Conservation (phyloP, 371 early-diverging fungal species). For the Polyrhizophydium stewartii region DNA sequence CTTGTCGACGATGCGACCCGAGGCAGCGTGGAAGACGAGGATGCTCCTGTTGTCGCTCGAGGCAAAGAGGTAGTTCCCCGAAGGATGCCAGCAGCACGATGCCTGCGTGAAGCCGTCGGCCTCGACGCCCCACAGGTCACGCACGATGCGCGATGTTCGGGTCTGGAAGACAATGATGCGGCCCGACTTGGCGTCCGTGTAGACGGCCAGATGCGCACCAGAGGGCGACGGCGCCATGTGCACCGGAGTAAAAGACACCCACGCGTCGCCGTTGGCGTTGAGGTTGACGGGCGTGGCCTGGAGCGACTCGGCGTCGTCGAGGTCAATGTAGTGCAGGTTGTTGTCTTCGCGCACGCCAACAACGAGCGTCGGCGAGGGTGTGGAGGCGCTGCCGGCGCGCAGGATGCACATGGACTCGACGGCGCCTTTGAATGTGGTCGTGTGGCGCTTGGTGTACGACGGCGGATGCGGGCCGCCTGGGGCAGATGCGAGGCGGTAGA, state of each 20-base stretch:
- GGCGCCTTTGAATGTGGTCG: constrained; percentile 42
- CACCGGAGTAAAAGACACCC: constrained; percentile 78
- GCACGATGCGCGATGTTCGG: constrained; percentile 44
- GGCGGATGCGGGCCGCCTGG: neutral
- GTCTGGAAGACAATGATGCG: constrained; percentile 62
- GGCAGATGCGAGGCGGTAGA: constrained; percentile 39
- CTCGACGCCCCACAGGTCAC: constrained; percentile 62
- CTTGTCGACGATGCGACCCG: constrained; percentile 39
- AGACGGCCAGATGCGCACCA: constrained; percentile 55
- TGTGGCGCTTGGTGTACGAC: neutral
- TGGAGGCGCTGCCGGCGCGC: constrained; percentile 1
- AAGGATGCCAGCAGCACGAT: constrained; percentile 59
- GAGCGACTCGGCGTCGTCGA: constrained; percentile 23
- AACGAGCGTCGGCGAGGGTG: constrained; percentile 37
- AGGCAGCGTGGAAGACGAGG: constrained; percentile 57
- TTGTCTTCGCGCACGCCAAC: constrained; percentile 68
- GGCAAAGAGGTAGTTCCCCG: constrained; percentile 62
- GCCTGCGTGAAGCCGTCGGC: constrained; percentile 57
- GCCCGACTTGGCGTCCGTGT: constrained; percentile 68
- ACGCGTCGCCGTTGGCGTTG: constrained; percentile 74
- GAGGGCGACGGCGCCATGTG: constrained; percentile 54
- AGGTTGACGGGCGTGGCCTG: constrained; percentile 51
- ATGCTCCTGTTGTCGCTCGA: constrained; percentile 63
- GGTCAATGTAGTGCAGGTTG: constrained; percentile 63
- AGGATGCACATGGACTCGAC: constrained; percentile 59